Conservation (phyloP, 2,329 filamentous ascomycete genomes). For the Aspergillus hortae region DNA sequence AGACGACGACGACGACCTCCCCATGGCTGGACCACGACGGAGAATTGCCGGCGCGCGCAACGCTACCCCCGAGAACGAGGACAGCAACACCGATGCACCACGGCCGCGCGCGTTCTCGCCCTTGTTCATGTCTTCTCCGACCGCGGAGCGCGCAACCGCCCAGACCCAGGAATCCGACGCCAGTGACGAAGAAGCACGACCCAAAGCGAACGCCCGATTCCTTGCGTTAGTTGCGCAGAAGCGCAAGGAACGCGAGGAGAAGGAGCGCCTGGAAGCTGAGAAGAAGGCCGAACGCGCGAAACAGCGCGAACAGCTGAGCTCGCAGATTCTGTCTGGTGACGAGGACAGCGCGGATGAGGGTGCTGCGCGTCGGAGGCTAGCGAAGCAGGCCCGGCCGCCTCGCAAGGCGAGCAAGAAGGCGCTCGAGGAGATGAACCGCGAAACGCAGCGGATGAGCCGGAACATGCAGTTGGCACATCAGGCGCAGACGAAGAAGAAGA, state of each 20-base stretch:
- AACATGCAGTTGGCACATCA: slow-evolving; percentile 91
- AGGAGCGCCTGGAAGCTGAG: slow-evolving; percentile 54
- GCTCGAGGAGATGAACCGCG: slow-evolving; percentile 87
- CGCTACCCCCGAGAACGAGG: slow-evolving; percentile 20
- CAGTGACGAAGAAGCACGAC: slow-evolving; percentile 20
- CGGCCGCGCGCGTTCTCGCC: slow-evolving; percentile 33
- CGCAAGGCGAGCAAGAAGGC: slow-evolving; percentile 94
- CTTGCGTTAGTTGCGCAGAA: slow-evolving; percentile 71
- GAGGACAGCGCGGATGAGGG: slow-evolving; percentile 60
- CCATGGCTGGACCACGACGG: slow-evolving; percentile 26
- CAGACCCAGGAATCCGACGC: slow-evolving; percentile 16
- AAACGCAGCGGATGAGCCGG: slow-evolving; percentile 85
- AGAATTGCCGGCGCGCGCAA: slow-evolving; percentile 29
- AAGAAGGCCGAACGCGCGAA: slow-evolving; percentile 35
- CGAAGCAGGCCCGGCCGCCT: slow-evolving; percentile 63
- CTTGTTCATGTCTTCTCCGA: slow-evolving; percentile 43
- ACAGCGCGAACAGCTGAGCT: slow-evolving; percentile 31
- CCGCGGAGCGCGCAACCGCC: slow-evolving; percentile 8
- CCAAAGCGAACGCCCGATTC: slow-evolving; percentile 57
- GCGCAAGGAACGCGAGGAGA: slow-evolving; percentile 65
- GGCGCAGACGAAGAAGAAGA: slow-evolving; percentile 86
- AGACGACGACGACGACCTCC: slow-evolving; percentile 34
- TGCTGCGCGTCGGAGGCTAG: slow-evolving; percentile 63
- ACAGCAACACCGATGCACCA: slow-evolving; percentile 22
- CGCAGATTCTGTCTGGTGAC: slow-evolving; percentile 42